Evolutionary conservation across 768 basidiomycete species (phyloP).

Genomic region (Mycena maculata): DNA sequence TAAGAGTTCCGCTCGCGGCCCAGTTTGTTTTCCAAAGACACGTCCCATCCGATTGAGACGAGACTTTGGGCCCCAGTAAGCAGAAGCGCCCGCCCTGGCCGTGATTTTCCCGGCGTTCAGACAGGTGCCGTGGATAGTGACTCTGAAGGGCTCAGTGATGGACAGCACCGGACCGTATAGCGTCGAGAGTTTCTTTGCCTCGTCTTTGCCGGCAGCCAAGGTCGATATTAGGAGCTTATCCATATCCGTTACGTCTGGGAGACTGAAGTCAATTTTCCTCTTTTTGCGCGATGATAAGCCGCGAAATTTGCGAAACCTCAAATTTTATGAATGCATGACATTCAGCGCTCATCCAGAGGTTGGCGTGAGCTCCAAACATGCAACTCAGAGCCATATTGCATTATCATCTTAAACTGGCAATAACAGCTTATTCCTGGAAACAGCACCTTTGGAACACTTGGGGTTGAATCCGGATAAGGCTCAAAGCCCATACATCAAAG

Average conservation of each 20-base stretch:
- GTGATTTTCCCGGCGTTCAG: not conserved
- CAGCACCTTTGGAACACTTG: no score
- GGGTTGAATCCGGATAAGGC: no score
- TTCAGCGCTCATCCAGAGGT: no score
- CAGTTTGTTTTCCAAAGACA: not conserved
- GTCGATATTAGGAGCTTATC: slow-evolving; percentile 2
- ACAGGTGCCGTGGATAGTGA: not conserved
- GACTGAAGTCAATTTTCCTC: not conserved
- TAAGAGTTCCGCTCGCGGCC: not conserved
- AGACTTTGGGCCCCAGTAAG: not conserved
- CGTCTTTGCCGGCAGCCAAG: not conserved
- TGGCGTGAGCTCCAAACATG: no score
- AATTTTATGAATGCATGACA: no score
- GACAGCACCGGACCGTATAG: not conserved
- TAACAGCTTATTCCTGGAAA: no score
- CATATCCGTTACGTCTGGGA: not conserved
- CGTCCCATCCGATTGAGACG: not conserved
- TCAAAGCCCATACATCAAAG: no score
- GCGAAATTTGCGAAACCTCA: no score
- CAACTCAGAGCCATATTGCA: no score
- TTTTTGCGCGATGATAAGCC: no score
- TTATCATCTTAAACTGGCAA: no score
- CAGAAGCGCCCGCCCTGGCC: not conserved
- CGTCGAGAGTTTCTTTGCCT: not conserved
- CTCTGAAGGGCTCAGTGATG: not conserved